Conservation (phyloP, 331 rosid species). For the Telfairia occidentalis region DNA sequence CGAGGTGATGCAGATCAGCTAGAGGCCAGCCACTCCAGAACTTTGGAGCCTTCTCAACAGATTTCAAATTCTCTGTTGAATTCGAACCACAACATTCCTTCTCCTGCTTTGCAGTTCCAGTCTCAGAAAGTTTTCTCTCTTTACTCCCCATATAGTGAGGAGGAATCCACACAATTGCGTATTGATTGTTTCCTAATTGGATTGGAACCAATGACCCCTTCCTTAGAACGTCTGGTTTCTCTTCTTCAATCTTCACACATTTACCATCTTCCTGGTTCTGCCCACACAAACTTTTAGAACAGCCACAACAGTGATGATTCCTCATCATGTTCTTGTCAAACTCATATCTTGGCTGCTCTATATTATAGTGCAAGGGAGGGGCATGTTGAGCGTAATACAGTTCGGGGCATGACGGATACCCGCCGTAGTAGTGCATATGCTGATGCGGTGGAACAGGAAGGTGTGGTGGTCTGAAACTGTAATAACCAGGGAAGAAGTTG, state of each 20-base stretch:
- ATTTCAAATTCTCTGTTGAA: constrained; percentile 10
- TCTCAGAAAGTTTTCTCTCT: not conserved
- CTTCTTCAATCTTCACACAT: constrained; percentile 44
- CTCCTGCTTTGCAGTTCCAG: constrained; percentile 20
- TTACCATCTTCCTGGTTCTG: constrained; percentile 27
- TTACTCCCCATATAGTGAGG: constrained; percentile 24
- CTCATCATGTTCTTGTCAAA: constrained; percentile 39
- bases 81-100: not conserved
- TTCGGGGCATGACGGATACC: constrained; percentile 25
- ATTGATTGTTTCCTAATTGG: constrained; percentile 25
- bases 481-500: constrained; percentile 22
- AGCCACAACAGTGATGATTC: constrained; percentile 43
- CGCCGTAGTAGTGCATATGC: constrained; percentile 31
- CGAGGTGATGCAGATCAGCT: constrained; percentile 13
- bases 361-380: constrained; percentile 29
- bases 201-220: constrained; percentile 25
- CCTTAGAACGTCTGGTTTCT: constrained; percentile 25
- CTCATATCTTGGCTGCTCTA: constrained; percentile 49
- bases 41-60: constrained; percentile 14
- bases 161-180: constrained; percentile 48
- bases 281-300: constrained; percentile 29
- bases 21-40: constrained; percentile 41
- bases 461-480: constrained; percentile 21
- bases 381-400: constrained; percentile 22
- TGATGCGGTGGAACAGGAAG: constrained; percentile 31